Conservation (phyloP, 371 early-diverging fungal species). For the Mortierella sp. region DNA sequence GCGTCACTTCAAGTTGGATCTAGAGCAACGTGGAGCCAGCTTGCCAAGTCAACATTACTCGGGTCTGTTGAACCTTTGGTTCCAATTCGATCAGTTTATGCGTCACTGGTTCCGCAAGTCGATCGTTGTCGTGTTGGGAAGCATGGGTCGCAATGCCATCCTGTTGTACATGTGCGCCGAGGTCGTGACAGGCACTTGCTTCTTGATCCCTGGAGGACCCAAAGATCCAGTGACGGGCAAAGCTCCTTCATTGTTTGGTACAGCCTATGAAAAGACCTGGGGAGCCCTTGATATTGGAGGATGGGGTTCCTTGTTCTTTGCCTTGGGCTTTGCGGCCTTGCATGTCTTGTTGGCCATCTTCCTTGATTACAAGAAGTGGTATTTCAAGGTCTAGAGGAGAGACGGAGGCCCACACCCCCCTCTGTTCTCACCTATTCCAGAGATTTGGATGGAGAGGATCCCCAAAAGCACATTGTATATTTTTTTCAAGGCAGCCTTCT, state of each 20-base stretch:
- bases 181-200: conserved; percentile 36
- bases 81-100: conserved; percentile 24
- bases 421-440: not conserved
- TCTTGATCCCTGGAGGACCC: conserved; percentile 27
- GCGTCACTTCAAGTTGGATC: conserved; percentile 8
- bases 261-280: conserved; percentile 34
- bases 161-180: conserved; percentile 54
- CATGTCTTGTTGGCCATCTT: conserved; percentile 39
- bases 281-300: conserved; percentile 41
- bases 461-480: not conserved
- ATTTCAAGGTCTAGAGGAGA: conserved; percentile 50
- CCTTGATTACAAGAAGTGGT: conserved; percentile 48
- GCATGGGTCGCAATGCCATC: conserved; percentile 55
- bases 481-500: not conserved
- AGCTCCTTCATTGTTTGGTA: conserved; percentile 9
- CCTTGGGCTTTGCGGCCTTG: conserved; percentile 33
- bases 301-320: conserved; percentile 33
- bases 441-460: no score
- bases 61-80: conserved; percentile 21
- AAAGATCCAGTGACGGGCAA: conserved; percentile 24
- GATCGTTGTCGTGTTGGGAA: conserved; percentile 42
- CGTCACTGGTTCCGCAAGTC: conserved; percentile 39
- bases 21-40: conserved; percentile 8
- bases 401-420: no score
- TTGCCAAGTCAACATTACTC: conserved; percentile 19